phyloP scores from a whole-genome alignment of 805 yeast species.

The Suhomyces tanzawaensis region DNA sequence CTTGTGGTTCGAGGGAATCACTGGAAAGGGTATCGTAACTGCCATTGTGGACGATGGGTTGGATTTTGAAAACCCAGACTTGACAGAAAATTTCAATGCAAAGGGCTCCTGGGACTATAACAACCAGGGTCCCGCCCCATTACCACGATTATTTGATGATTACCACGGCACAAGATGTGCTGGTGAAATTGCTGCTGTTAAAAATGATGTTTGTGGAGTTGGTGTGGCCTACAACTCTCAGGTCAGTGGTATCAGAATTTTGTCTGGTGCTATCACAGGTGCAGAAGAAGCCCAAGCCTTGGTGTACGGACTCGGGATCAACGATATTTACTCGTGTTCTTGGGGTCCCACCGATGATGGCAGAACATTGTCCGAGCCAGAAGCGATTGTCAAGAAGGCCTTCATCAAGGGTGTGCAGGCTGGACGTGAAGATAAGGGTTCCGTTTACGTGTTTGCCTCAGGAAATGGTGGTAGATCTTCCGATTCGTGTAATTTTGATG shows the following conservation, averaged over 20 bases:
- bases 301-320: slow-evolving; percentile 73
- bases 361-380: slow-evolving; percentile 79
- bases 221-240: slow-evolving; percentile 91
- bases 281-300: slow-evolving; percentile 92
- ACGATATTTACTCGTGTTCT: slow-evolving; percentile 94
- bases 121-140: slow-evolving; percentile 69
- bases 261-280: slow-evolving; percentile 74
- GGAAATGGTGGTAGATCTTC: slow-evolving; percentile 86
- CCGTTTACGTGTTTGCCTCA: slow-evolving; percentile 90
- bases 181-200: slow-evolving; percentile 92
- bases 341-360: slow-evolving; percentile 99
- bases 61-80: slow-evolving; percentile 76
- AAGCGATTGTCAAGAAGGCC: slow-evolving; percentile 72
- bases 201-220: slow-evolving; percentile 86
- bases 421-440: slow-evolving; percentile 80
- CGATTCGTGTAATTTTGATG: slow-evolving; percentile 95
- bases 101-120: slow-evolving; percentile 95
- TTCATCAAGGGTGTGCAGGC: slow-evolving; percentile 78
- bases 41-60: slow-evolving; percentile 95
- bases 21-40: slow-evolving; percentile 79
- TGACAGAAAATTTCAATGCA: slow-evolving; percentile 61
- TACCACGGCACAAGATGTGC: slow-evolving; percentile 98
- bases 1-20: slow-evolving; percentile 77
- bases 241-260: slow-evolving; percentile 86
- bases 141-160: slow-evolving; percentile 78